phyloP scores from a whole-genome alignment of 2,329 filamentous ascomycete species.

The Leptographium flavum region DNA sequence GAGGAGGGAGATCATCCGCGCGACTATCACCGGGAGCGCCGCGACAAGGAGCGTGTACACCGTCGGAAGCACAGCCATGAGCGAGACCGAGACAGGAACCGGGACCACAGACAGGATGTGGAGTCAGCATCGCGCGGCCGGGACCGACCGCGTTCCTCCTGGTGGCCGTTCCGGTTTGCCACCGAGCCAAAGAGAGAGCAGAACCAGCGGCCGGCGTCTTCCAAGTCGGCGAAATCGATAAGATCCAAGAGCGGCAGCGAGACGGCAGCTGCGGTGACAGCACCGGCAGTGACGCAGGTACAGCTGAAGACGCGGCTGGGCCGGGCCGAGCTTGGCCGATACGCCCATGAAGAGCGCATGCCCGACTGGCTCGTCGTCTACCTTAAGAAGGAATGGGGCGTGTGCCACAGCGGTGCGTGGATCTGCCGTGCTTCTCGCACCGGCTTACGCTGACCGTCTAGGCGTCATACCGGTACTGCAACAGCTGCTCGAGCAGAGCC shows the following conservation, averaged over 20 bases:
- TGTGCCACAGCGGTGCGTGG: conserved; percentile 34
- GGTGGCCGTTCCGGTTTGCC: background rate
- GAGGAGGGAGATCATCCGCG: background rate
- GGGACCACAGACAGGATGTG: background rate
- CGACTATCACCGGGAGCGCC: conserved; percentile 1
- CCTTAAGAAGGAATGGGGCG: conserved; percentile 43
- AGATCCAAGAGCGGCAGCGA: background rate
- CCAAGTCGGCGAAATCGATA: no score
- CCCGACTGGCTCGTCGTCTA: conserved; percentile 51
- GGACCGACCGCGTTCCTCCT: background rate
- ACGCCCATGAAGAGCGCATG: conserved; percentile 63
- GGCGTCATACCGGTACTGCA: conserved; percentile 48
- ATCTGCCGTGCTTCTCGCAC: background rate
- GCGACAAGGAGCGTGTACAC: background rate
- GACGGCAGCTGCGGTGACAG: background rate
- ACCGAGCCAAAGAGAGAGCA: background rate
- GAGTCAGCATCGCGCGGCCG: no score
- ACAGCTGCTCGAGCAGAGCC: conserved; percentile 50
- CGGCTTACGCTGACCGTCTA: conserved; percentile 2
- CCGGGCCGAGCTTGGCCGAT: conserved; percentile 53
- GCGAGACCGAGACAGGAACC: background rate
- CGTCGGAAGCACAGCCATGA: background rate
- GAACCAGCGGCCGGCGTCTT: background rate
- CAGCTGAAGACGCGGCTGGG: conserved; percentile 14
- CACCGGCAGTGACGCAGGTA: background rate